Evolutionary conservation across 495 filamentous ascomycete genomes (phyloP), one percentile per base, ranked within the genome.

Genomic region (Penicillium samsonianum): DNA sequence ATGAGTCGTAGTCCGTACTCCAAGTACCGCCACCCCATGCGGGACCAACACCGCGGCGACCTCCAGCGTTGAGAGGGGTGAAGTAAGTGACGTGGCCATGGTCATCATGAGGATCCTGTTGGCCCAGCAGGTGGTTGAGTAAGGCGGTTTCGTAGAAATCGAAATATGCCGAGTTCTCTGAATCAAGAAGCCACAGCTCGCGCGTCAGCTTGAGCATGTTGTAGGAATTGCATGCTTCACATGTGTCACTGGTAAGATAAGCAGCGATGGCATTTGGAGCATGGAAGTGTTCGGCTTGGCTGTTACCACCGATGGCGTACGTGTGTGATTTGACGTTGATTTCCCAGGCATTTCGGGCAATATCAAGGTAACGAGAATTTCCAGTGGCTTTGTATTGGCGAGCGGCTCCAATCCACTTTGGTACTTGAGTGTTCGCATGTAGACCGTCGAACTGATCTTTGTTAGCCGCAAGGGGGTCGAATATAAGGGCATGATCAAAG

Each of bases 201-300:
- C 44, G 44, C n/a, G 44, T 47, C 44, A 47, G 44, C 25, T 47
- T 47, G 25, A 47, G 44, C 44, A 47, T 47, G 12, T 47, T 47
- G 5, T 47, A 47, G n/a, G 44, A 47, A 28, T 47, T 47, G 26
- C 44, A 47, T 47, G 44, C 44, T 47, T 47, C 44, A 30, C 44
- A 47, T 17, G 44, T 47, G 25, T 47, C 44, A 11, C 30, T 22
- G 26, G 16, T 10, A 28, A 47, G 44, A 47, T 47, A 47, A 47
- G 25, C 44, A 7, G 44, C 44, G 26, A 47, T 47, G 16, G 44
- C 44, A 47, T 47, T 47, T 17, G 44, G 44, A 1, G 25, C 44
- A 47, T 28, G 44, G 44, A 47, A 47, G 44, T 47, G 44, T 28
- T 47, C 44, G 16, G 44, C 23, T 47, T 47, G 44, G 25, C 44